Evolutionary conservation across 108 stramenopile genomes (phyloP).

Genomic region (Cyclotella distinguenda): DNA sequence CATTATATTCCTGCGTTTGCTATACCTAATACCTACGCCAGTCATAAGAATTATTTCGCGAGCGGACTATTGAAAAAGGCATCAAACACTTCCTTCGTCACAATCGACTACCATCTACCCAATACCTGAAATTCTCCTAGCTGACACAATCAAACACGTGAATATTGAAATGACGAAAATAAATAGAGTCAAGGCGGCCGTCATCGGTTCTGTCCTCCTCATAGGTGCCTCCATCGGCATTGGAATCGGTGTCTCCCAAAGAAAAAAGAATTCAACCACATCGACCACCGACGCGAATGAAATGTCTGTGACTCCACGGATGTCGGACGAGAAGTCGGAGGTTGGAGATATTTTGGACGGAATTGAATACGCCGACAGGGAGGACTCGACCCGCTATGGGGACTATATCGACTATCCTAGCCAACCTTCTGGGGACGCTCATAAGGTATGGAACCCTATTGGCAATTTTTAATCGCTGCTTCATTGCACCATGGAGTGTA

Average conservation of each 20-base stretch:
- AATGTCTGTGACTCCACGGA: background rate
- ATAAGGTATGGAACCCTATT: too few species aligned
- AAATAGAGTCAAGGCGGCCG: background rate
- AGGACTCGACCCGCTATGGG: too few species aligned
- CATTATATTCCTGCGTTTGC: too few species aligned
- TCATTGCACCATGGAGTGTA: too few species aligned
- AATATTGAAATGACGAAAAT: background rate
- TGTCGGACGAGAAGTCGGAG: background rate
- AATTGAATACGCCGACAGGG: background rate
- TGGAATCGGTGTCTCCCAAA: conserved; percentile 1
- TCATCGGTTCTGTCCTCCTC: conserved; percentile 6
- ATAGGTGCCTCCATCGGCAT: conserved; percentile 11
- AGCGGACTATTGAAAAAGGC: too few species aligned
- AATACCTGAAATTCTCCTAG: too few species aligned
- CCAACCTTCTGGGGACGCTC: background rate
- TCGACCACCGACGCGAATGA: background rate
- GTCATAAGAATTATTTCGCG: too few species aligned
- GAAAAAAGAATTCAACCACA: background rate
- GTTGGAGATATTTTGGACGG: conserved; percentile 13
- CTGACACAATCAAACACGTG: background rate
- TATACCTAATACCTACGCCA: too few species aligned
- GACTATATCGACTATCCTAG: too few species aligned
- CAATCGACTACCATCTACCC: too few species aligned
- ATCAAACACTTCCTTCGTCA: too few species aligned
- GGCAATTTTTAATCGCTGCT: too few species aligned